Evolutionary conservation across 257 asterid species (phyloP).

Genomic region (Anisodus acutangulus): DNA sequence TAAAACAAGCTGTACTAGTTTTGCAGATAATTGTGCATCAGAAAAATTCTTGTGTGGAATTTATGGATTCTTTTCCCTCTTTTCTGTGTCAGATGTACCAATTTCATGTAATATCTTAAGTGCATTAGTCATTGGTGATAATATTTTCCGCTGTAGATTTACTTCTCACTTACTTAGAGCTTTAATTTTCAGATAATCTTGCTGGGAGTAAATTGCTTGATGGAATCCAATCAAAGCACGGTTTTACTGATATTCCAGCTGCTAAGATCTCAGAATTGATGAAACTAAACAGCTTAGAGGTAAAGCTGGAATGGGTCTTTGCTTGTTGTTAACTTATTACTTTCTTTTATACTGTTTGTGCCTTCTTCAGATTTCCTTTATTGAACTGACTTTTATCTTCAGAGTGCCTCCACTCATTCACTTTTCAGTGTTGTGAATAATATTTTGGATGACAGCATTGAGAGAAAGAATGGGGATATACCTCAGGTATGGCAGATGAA

Average conservation of each 20-base stretch:
- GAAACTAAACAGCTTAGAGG: constrained; percentile 83
- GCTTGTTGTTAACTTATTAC: not conserved
- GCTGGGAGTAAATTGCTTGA: constrained; percentile 54
- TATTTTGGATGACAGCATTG: constrained; percentile 77
- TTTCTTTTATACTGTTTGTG: constrained; percentile 13
- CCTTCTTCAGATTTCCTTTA: constrained; percentile 25
- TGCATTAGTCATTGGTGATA: not conserved
- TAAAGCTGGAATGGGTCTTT: constrained; percentile 34
- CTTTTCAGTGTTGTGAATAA: constrained; percentile 66
- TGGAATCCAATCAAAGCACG: constrained; percentile 54
- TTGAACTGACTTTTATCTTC: constrained; percentile 45
- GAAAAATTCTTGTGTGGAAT: not conserved
- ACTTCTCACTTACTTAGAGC: constrained; percentile 27
- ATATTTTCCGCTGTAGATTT: constrained; percentile 5
- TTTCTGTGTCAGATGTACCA: not conserved
- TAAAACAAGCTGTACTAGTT: constrained; percentile 1
- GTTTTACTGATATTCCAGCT: constrained; percentile 54
- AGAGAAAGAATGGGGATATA: constrained; percentile 72
- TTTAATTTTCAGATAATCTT: constrained; percentile 41
- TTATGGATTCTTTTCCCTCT: not conserved
- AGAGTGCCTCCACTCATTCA: constrained; percentile 75
- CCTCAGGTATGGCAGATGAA: constrained; percentile 68
- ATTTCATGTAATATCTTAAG: not conserved
- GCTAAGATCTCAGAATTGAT: constrained; percentile 74
- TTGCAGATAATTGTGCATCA: constrained; percentile 1